A percentile compares a stretch with the other conserved stretches of the same genome.
These are phyloP conservation scores for Parietaria judaica DNA, from an alignment of 306 rosid genomes.

Conservation along the genomic window DNA sequence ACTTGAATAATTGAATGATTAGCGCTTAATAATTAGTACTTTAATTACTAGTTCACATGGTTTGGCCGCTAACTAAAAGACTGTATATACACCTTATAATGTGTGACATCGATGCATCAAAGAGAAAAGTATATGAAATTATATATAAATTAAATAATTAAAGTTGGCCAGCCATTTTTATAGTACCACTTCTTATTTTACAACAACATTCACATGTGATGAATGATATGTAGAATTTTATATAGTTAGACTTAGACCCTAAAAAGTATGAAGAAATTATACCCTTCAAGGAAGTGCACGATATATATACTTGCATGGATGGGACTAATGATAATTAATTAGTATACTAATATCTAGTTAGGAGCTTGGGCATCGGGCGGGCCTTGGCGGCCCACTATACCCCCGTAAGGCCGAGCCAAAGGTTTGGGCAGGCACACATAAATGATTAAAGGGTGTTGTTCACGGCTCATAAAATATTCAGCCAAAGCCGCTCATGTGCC, in stretches of 20 bases:
- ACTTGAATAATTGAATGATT: not conserved
- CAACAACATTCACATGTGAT: conserved; percentile 13
- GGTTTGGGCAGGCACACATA: no score
- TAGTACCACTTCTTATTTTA: conserved; percentile 9
- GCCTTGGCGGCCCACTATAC: no score
- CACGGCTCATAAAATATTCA: no score
- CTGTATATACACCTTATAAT: not conserved
- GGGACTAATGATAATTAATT: not conserved
- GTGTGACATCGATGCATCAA: conserved; percentile 16
- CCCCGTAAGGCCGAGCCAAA: no score
- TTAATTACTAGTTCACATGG: conserved; percentile 10
- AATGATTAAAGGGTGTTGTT: no score
- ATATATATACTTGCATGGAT: conserved; percentile 4
- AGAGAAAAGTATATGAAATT: not conserved
- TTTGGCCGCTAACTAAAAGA: conserved; percentile 13
- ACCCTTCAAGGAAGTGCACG: not conserved
- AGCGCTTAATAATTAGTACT: not conserved
- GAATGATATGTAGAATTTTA: not conserved
- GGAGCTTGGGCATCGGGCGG: no score
- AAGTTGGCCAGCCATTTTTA: conserved; percentile 14
- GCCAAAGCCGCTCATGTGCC: no score
- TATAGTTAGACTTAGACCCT: not conserved
- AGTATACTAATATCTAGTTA: not conserved
- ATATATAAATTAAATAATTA: not conserved
- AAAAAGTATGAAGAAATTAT: not conserved